Conservation (phyloP, 2,329 filamentous ascomycete species). For the Ceratocystis eucalypticola region DNA sequence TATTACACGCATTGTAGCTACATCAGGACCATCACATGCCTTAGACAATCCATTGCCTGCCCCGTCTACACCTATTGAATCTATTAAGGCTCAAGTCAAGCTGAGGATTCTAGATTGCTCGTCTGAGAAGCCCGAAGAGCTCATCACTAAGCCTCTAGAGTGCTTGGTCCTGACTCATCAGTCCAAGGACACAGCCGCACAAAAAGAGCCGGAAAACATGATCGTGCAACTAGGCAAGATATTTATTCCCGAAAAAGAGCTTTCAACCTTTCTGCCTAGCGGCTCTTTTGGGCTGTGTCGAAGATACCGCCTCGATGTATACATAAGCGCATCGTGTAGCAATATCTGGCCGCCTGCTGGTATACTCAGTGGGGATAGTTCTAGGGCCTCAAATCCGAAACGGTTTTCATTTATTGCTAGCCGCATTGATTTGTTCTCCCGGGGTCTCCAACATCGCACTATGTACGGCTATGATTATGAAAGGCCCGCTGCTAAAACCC, state of each 20-base stretch:
- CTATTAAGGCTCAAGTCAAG: slow-evolving; percentile 5
- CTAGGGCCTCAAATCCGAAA: slow-evolving; percentile 7
- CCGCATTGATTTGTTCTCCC: slow-evolving; percentile 16
- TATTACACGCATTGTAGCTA: not conserved
- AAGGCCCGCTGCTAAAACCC: not conserved
- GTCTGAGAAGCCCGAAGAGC: slow-evolving; percentile 10
- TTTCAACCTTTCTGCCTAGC: slow-evolving; percentile 37
- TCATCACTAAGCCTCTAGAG: slow-evolving; percentile 1
- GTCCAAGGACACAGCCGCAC: not conserved
- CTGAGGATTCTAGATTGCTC: not conserved
- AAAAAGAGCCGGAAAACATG: not conserved
- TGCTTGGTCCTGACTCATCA: not conserved
- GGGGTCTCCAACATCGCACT: not conserved
- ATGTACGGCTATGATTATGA: slow-evolving; percentile 17
- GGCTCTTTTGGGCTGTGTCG: slow-evolving; percentile 36
- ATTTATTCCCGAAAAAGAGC: slow-evolving; percentile 38
- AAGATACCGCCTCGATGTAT: slow-evolving; percentile 37
- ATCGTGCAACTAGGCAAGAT: slow-evolving; percentile 26
- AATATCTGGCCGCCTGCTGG: slow-evolving; percentile 41
- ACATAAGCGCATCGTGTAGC: slow-evolving; percentile 39
- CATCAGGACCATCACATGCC: not conserved
- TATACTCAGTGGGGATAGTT: slow-evolving; percentile 15
- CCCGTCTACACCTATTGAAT: not conserved
- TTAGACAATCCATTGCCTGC: no score
- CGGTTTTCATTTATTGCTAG: slow-evolving; percentile 15